Evolutionary conservation across 2,329 filamentous ascomycete genomes (phyloP).

Genomic region (Elsinoe perseae): DNA sequence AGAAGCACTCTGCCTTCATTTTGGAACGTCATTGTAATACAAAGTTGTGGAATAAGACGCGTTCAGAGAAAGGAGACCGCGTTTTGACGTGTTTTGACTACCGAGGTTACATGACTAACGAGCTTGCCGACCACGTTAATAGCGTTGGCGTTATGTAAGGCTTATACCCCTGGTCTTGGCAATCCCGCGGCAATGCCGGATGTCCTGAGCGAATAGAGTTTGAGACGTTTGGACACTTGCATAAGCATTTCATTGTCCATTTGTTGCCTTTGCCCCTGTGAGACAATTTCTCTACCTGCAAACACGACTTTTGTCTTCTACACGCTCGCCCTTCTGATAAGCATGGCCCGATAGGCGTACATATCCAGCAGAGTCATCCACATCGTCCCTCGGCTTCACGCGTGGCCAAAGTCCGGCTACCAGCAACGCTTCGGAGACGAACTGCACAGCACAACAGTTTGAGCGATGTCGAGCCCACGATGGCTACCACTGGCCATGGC

Average conservation of each 20-base stretch:
- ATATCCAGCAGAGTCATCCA: background rate
- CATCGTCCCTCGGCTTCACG: background rate
- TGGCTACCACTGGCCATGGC: background rate
- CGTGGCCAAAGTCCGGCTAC: background rate
- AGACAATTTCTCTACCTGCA: background rate
- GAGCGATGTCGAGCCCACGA: background rate
- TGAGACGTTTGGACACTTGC: slow-evolving; percentile 3
- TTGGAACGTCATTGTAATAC: too few species aligned
- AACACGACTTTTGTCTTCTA: background rate
- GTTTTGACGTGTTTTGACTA: too few species aligned
- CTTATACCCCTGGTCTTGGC: background rate
- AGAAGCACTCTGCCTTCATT: too few species aligned
- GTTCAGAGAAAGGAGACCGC: too few species aligned
- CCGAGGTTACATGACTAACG: too few species aligned
- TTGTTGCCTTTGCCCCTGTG: background rate
- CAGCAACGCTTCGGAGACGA: background rate
- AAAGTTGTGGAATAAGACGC: too few species aligned
- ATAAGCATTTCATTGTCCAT: slow-evolving; percentile 4
- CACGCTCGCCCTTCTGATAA: background rate
- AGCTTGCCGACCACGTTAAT: too few species aligned
- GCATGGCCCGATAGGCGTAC: background rate
- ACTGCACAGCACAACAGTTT: background rate
- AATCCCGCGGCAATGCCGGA: background rate
- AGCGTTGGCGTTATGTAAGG: background rate
- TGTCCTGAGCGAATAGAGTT: slow-evolving; percentile 4